Conservation (phyloP, 345 rosid genomes). For the Citrus medica region DNA sequence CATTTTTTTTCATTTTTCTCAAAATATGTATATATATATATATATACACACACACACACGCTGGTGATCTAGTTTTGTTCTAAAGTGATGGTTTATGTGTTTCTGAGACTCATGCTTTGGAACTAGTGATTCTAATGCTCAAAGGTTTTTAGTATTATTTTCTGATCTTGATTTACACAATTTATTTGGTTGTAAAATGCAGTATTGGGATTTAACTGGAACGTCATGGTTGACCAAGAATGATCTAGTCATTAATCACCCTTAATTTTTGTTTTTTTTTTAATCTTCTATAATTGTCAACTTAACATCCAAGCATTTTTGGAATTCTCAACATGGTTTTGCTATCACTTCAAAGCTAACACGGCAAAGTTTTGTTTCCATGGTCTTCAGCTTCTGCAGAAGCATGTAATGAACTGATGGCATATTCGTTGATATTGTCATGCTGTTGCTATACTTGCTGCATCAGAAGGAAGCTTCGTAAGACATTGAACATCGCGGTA, state of each 20-base stretch:
- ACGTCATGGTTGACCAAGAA: neutral
- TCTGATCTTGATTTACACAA: neutral
- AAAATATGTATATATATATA: too few relatives aligned
- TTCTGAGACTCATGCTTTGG: neutral
- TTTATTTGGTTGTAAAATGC: neutral
- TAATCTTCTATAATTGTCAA: neutral
- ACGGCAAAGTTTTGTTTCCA: neutral
- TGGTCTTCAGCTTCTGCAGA: slow-evolving; percentile 79
- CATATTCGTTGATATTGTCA: slow-evolving; percentile 84
- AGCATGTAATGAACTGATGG: slow-evolving; percentile 93
- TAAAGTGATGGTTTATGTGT: neutral
- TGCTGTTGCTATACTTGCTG: slow-evolving; percentile 99
- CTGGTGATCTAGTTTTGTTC: neutral
- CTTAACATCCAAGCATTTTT: neutral
- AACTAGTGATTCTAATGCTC: neutral
- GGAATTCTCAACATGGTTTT: neutral
- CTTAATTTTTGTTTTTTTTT: neutral
- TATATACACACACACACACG: too few relatives aligned
- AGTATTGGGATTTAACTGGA: neutral
- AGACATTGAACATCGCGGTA: slow-evolving; percentile 79
- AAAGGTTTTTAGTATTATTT: neutral
- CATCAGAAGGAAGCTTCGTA: slow-evolving; percentile 86
- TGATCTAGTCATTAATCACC: neutral
- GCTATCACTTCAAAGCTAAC: slow-evolving; percentile 16
- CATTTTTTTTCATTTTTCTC: too few relatives aligned